A percentile compares a stretch with the other conserved stretches of the same genome.
Conservation (phyloP, 371 early-diverging fungal genomes). For the Saksenaea oblongispora region DNA sequence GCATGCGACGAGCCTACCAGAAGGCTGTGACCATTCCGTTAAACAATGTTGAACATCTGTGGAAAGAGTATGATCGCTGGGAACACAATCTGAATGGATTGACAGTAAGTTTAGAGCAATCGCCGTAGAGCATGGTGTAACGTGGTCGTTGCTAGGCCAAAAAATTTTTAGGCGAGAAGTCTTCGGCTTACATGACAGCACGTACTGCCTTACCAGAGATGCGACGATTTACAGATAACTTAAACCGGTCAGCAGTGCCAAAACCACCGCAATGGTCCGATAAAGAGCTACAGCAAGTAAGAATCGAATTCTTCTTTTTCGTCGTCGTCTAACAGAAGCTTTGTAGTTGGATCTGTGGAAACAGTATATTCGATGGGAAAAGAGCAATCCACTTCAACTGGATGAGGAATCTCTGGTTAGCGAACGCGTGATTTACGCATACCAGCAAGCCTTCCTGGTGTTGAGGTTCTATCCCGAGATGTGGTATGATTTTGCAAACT, state of each 20-base stretch:
- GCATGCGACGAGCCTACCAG: conserved; percentile 85
- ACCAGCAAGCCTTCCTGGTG: conserved; percentile 82
- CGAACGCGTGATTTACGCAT: conserved; percentile 82
- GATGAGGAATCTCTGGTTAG: conserved; percentile 62
- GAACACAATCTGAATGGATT: conserved; percentile 86
- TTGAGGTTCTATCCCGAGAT: conserved; percentile 89
- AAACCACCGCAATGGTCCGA: conserved; percentile 84
- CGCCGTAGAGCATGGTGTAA: background rate
- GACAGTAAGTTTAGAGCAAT: conserved; percentile 52
- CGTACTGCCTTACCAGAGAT: conserved; percentile 85
- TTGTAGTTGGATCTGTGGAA: conserved; percentile 77
- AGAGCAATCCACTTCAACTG: conserved; percentile 80
- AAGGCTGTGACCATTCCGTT: conserved; percentile 86
- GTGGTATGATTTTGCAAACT: conserved; percentile 74
- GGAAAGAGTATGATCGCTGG: conserved; percentile 95
- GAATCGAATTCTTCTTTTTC: background rate
- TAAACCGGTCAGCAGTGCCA: conserved; percentile 68
- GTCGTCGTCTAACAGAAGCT: background rate
- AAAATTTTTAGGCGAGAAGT: conserved; percentile 81
- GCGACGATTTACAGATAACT: conserved; percentile 70
- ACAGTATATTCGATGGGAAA: conserved; percentile 89
- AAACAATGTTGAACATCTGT: conserved; percentile 84
- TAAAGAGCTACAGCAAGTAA: conserved; percentile 69
- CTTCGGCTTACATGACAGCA: conserved; percentile 91
- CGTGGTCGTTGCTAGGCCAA: conserved; percentile 62